phyloP scores from a whole-genome alignment of 805 yeast species.

The Hanseniaspora clermontiae region DNA sequence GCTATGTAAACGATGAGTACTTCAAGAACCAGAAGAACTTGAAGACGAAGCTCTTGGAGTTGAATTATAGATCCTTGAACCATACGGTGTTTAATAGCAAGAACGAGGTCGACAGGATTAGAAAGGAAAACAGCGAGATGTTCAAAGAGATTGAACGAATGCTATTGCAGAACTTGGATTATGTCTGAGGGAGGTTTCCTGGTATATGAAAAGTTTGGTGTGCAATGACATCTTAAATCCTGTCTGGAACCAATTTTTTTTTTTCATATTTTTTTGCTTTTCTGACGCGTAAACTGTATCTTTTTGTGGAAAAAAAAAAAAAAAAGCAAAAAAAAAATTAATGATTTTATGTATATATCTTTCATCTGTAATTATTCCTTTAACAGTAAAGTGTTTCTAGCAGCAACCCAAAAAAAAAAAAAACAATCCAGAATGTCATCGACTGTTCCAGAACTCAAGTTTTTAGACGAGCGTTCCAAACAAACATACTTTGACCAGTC shows the following conservation, averaged over 20 bases:
- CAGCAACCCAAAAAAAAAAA: neutral
- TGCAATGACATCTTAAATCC: too few species aligned
- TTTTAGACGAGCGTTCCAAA: conserved; percentile 41
- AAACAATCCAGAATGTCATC: too few species aligned
- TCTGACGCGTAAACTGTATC: neutral
- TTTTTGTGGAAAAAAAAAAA: neutral
- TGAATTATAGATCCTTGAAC: conserved; percentile 13
- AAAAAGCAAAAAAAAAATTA: neutral
- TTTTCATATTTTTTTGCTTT: neutral
- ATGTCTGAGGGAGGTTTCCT: neutral
- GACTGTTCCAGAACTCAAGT: conserved; percentile 45
- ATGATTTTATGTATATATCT: neutral
- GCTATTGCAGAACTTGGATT: conserved; percentile 10
- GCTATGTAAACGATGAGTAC: neutral
- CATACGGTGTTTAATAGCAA: conserved; percentile 10
- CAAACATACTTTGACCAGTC: conserved; percentile 35
- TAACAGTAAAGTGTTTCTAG: too few species aligned
- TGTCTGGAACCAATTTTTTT: neutral
- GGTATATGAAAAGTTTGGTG: too few species aligned
- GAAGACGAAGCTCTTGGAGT: conserved; percentile 8
- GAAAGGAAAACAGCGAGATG: conserved; percentile 13
- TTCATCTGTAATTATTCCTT: too few species aligned
- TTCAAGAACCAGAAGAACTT: conserved; percentile 2
- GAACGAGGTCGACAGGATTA: conserved; percentile 12
- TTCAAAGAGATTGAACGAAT: conserved; percentile 13